These are phyloP conservation scores for Hypoxylon sp. DNA, from an alignment of 2,329 filamentous ascomycete genomes.

Conservation along the genomic window DNA sequence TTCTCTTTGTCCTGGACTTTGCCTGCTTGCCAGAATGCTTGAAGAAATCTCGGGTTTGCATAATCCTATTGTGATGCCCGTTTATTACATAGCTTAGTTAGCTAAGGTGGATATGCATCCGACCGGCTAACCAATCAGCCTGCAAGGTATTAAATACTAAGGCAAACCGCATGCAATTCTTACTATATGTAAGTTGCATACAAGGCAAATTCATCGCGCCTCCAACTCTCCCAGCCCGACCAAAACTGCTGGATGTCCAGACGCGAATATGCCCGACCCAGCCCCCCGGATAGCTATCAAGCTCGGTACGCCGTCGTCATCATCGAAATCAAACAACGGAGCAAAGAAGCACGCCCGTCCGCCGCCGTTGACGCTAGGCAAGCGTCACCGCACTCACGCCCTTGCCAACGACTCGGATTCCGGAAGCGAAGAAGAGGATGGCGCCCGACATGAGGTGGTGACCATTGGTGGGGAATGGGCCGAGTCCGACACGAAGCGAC, in stretches of 20 bases:
- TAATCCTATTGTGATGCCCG: too few species aligned
- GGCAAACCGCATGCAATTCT: too few species aligned
- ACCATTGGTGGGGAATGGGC: conserved; percentile 43
- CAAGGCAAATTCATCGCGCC: neutral
- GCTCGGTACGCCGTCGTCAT: conserved; percentile 49
- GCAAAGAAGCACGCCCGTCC: conserved; percentile 40
- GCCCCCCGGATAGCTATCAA: conserved; percentile 58
- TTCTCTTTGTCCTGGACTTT: too few species aligned
- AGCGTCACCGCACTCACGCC: conserved; percentile 55
- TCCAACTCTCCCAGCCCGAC: neutral
- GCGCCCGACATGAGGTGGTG: conserved; percentile 44
- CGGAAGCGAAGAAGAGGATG: conserved; percentile 44
- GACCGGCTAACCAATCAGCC: too few species aligned
- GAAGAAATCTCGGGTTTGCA: too few species aligned
- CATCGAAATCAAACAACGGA: conserved; percentile 42
- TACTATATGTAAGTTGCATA: neutral
- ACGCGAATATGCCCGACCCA: conserved; percentile 49
- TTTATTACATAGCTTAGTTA: too few species aligned
- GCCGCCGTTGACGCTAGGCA: conserved; percentile 57
- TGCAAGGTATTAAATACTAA: too few species aligned
- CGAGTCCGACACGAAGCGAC: conserved; percentile 32
- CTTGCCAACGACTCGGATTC: conserved; percentile 55
- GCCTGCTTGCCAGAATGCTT: too few species aligned
- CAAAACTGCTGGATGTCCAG: neutral
- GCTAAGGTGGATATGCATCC: too few species aligned